Conservation (phyloP, 441 rosid genomes). For the Isatis lusitanica region DNA sequence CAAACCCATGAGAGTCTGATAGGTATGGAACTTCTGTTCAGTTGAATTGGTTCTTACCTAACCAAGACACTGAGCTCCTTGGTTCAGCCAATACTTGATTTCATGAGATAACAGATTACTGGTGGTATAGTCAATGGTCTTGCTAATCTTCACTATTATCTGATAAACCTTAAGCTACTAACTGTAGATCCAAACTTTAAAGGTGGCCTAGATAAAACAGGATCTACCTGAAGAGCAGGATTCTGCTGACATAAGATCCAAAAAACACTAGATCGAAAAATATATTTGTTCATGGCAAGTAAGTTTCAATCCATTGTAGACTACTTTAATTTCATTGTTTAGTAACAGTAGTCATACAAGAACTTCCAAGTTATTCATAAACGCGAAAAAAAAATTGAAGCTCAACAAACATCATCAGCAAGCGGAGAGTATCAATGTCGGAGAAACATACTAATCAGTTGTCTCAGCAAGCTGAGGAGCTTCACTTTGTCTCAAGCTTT, state of each 20-base stretch:
- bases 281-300: neutral
- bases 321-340: conserved; percentile 24
- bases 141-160: neutral
- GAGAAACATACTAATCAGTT: conserved; percentile 45
- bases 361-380: conserved; percentile 40
- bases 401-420: conserved; percentile 9
- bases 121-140: neutral
- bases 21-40: neutral
- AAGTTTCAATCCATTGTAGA: conserved; percentile 27
- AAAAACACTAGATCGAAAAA: conserved; percentile 1
- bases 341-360: conserved; percentile 21
- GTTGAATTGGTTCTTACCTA: neutral
- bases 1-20: neutral
- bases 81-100: neutral
- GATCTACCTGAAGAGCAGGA: conserved; percentile 35
- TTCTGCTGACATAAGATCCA: conserved; percentile 19
- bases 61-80: neutral
- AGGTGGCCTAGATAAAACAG: conserved; percentile 34
- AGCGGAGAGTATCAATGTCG: conserved; percentile 21
- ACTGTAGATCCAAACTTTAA: conserved; percentile 40
- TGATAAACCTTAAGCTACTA: conserved; percentile 18
- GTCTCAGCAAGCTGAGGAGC: conserved; percentile 52
- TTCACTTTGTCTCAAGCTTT: conserved; percentile 57
- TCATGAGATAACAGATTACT: neutral
- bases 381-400: neutral